A percentile compares a stretch with the other conserved stretches of the same genome.
These are phyloP conservation scores for Skeletonema costatum DNA, from an alignment of 108 stramenopile genomes.

Conservation along the genomic window DNA sequence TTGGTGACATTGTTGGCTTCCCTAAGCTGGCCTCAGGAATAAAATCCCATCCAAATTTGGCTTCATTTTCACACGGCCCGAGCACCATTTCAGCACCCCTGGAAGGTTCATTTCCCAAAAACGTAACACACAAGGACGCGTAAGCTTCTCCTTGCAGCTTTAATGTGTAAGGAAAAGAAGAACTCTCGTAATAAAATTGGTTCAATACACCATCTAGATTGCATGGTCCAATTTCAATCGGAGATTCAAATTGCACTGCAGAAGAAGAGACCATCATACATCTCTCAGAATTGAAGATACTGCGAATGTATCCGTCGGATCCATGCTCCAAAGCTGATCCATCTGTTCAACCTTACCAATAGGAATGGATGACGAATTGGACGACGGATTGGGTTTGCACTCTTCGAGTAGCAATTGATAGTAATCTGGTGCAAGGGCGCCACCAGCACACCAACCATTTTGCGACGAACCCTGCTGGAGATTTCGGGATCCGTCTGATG, in stretches of 20 bases:
- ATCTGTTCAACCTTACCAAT: constrained; percentile 35
- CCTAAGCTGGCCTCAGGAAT: constrained; percentile 19
- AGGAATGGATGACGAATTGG: not conserved
- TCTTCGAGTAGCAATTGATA: constrained; percentile 35
- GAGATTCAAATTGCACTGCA: constrained; percentile 21
- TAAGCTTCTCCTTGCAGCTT: constrained; percentile 29
- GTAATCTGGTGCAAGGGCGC: constrained; percentile 43
- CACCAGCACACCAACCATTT: constrained; percentile 36
- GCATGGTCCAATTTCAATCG: constrained; percentile 42
- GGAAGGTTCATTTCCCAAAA: constrained; percentile 20
- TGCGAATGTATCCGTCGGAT: constrained; percentile 31
- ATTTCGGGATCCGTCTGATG: not conserved
- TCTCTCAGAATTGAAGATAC: constrained; percentile 25
- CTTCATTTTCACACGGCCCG: constrained; percentile 13
- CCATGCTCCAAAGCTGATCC: constrained; percentile 51
- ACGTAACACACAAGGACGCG: constrained; percentile 30
- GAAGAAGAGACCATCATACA: constrained; percentile 35
- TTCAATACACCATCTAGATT: constrained; percentile 11
- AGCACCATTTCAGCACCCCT: constrained; percentile 37
- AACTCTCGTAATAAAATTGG: constrained; percentile 19
- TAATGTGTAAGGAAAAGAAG: not conserved
- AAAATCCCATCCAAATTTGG: constrained; percentile 45
- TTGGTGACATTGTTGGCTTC: not conserved
- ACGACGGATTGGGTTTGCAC: constrained; percentile 12
- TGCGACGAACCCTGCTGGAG: not conserved